A percentile compares a stretch with the other conserved stretches of the same genome.
Conservation (phyloP, 2,329 filamentous ascomycete species). For the Colletotrichum melonis region DNA sequence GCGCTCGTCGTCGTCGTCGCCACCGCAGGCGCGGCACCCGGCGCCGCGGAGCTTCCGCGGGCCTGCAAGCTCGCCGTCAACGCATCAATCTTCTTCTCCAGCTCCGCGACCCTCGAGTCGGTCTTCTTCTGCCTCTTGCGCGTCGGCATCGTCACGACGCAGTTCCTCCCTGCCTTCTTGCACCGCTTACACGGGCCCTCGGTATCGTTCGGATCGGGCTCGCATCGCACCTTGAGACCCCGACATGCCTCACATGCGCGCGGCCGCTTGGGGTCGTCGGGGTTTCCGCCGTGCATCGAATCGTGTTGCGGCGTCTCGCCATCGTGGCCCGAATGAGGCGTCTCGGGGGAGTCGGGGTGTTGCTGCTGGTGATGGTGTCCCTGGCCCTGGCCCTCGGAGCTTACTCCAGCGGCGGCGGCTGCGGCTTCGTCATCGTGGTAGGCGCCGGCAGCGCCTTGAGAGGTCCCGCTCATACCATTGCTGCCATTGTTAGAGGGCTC, state of each 20-base stretch:
- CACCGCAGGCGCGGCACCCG: conserved; percentile 36
- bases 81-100: conserved; percentile 93
- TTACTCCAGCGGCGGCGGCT: not conserved
- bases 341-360: conserved; percentile 21
- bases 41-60: conserved; percentile 39
- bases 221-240: conserved; percentile 85
- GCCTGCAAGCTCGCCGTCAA: conserved; percentile 83
- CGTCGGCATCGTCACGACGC: conserved; percentile 79
- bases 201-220: conserved; percentile 73
- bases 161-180: conserved; percentile 81
- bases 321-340: conserved; percentile 25
- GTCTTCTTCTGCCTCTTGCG: conserved; percentile 92
- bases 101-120: conserved; percentile 87
- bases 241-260: conserved; percentile 82
- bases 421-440: conserved; percentile 4
- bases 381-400: not conserved
- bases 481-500: conserved; percentile 5
- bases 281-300: conserved; percentile 30
- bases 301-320: conserved; percentile 28
- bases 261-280: conserved; percentile 70
- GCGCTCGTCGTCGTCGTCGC: conserved; percentile 42
- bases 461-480: not conserved
- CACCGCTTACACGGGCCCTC: conserved; percentile 80
- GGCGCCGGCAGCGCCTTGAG: not conserved
- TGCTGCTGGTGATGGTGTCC: conserved; percentile 5